Evolutionary conservation across 1,284 basidiomycete genomes (phyloP), one percentile per base, ranked within the genome.

Genomic region (Rhodotorula sp.): DNA sequence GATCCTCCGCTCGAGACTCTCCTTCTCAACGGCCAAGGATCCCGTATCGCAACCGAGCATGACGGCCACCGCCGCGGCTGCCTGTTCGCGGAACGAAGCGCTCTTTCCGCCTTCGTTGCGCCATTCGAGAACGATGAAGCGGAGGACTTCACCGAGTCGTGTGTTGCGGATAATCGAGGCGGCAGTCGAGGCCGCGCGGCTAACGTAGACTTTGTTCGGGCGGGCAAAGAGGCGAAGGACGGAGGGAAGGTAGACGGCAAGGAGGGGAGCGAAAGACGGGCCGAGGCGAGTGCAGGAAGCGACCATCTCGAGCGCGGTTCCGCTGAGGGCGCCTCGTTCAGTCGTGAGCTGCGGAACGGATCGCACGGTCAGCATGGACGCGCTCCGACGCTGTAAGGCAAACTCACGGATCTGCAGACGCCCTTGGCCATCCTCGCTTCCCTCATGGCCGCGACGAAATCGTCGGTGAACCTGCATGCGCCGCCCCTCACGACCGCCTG

Each of bases 161-260:
- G 90, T 89, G 59, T 86, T 81, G 68, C 89, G 85, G 65, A 92
- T 84, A 70, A 92, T 84, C 46, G 82, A 78, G 44, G 84, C 78
- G 39, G 92, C 84, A 75, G 86, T 87, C 1, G 83, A 78, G 69
- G 84, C 85, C 9, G 89, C 86, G 39, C 90, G 86, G 55, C 83
- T 84, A 71, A 88, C 81, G 78, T 90, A 87, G 61, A 93, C 86
- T 79, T 91, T 93, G 83, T 90, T 92, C 20, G 90, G 85, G n/a
- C 90, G 86, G 48, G 85, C 84, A 70, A 89, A 90, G 36, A 92
- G 82, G 2, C 82, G 81, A 24, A 93, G 82, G 30, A 93, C 81
- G 15, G 86, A 82, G 0, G 91, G 90, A 49, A 91, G 77, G 78
- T 89, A 88, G 39, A 87, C 78, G 13, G 85, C 81, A 9, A 92